Conservation (phyloP, 164 flowering plant genomes). For the Aristolochia fimbriata region DNA sequence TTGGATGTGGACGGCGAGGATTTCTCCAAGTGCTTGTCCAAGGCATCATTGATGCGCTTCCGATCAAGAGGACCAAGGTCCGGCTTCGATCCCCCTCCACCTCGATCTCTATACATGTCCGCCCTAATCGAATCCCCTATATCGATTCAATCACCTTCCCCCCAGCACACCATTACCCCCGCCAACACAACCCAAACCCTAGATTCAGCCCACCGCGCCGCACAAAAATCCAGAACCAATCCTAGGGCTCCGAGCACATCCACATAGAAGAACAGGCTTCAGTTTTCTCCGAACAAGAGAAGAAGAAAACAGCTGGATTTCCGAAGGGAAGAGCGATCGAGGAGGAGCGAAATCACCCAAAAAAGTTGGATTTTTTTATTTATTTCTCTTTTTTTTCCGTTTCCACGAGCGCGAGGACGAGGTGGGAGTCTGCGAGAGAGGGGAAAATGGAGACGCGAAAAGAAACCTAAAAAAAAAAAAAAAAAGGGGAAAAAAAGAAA, state of each 20-base stretch:
- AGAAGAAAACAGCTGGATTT: no score
- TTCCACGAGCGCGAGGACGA: no score
- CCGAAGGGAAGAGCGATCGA: no score
- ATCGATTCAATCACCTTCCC: constrained; percentile 5
- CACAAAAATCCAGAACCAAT: neutral
- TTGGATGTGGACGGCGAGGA: constrained; percentile 67
- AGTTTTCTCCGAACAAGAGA: no score
- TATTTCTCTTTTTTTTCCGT: no score
- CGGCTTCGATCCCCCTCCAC: constrained; percentile 22
- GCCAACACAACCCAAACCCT: neutral
- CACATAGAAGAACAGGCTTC: neutral
- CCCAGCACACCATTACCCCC: neutral
- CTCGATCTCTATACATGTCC: constrained; percentile 42
- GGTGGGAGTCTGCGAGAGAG: no score
- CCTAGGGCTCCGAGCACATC: neutral
- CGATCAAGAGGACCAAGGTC: constrained; percentile 39
- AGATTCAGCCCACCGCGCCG: neutral
- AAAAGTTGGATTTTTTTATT: no score
- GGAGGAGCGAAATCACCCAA: no score
- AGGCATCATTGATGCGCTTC: constrained; percentile 60
- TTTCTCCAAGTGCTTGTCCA: constrained; percentile 64
- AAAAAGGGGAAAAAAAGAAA: no score
- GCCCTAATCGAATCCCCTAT: neutral
- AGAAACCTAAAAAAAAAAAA: no score
- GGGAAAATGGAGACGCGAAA: no score